Conservation (phyloP, 2,329 filamentous ascomycete genomes). For the Alternaria arbusti region DNA sequence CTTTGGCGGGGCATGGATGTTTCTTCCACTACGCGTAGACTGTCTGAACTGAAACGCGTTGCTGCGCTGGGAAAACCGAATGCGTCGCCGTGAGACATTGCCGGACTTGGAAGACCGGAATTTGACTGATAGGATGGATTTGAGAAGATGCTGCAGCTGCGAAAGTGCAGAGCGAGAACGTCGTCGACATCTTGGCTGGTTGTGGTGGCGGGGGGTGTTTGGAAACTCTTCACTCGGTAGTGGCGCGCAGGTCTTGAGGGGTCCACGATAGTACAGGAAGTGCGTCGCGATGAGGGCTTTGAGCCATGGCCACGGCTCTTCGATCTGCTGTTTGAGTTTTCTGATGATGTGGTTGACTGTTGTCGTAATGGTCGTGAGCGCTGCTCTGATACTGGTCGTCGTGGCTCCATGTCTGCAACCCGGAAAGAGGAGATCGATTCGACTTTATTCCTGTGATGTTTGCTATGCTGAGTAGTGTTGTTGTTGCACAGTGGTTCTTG, state of each 20-base stretch:
- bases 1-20: slow-evolving; percentile 21
- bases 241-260: slow-evolving; percentile 44
- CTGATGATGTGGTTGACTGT: slow-evolving; percentile 37
- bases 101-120: slow-evolving; percentile 28
- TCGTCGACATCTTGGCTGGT: slow-evolving; percentile 46
- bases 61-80: slow-evolving; percentile 10
- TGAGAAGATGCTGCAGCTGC: slow-evolving; percentile 46
- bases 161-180: slow-evolving; percentile 48
- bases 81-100: slow-evolving; percentile 25
- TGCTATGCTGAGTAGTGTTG: slow-evolving; percentile 26
- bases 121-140: slow-evolving; percentile 38
- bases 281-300: slow-evolving; percentile 43
- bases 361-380: slow-evolving; percentile 30
- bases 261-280: slow-evolving; percentile 44
- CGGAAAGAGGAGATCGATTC: slow-evolving; percentile 5
- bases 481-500: slow-evolving; percentile 27
- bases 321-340: slow-evolving; percentile 36
- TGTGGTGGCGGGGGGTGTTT: slow-evolving; percentile 29
- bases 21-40: slow-evolving; percentile 17
- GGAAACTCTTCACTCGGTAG: slow-evolving; percentile 43
- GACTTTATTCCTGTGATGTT: slow-evolving; percentile 16
- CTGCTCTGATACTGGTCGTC: slow-evolving; percentile 36
- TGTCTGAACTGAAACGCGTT: slow-evolving; percentile 27
- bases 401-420: slow-evolving; percentile 17
- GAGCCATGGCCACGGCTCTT: slow-evolving; percentile 37